These are phyloP conservation scores for Sphagnum contortum DNA, from an alignment of 225 moss, liverwort and hornwort species.

Conservation along the genomic window DNA sequence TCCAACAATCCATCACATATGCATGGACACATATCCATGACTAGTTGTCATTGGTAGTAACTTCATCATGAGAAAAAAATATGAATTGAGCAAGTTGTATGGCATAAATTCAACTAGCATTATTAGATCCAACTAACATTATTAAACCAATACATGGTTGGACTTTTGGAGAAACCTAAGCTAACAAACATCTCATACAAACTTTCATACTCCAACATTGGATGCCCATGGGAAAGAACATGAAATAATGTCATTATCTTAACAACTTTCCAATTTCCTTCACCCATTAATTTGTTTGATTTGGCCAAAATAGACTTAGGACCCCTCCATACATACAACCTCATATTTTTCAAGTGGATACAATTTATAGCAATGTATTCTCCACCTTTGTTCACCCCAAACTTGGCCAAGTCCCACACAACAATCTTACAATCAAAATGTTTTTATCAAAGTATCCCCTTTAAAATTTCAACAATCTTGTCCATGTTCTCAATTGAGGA, in stretches of 20 bases:
- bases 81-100: background rate
- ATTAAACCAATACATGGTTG: background rate
- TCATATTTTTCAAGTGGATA: background rate
- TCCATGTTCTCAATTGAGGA: background rate
- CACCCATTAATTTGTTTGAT: background rate
- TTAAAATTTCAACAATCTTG: background rate
- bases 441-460: background rate
- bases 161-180: background rate
- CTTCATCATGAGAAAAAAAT: background rate
- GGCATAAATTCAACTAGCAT: background rate
- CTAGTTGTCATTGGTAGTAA: background rate
- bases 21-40: background rate
- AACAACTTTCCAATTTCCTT: background rate
- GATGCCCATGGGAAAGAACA: background rate
- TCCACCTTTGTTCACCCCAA: background rate
- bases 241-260: background rate
- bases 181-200: background rate
- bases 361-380: background rate
- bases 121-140: background rate
- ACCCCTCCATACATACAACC: background rate
- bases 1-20: background rate
- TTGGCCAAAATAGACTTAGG: background rate
- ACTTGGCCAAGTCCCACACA: background rate
- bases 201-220: background rate
- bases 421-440: background rate